Percentiles rank a stretch among this genome's conserved stretches.
These are phyloP conservation scores for Pyrus pyrifolia DNA, from an alignment of 306 rosid genomes.

Conservation along the genomic window DNA sequence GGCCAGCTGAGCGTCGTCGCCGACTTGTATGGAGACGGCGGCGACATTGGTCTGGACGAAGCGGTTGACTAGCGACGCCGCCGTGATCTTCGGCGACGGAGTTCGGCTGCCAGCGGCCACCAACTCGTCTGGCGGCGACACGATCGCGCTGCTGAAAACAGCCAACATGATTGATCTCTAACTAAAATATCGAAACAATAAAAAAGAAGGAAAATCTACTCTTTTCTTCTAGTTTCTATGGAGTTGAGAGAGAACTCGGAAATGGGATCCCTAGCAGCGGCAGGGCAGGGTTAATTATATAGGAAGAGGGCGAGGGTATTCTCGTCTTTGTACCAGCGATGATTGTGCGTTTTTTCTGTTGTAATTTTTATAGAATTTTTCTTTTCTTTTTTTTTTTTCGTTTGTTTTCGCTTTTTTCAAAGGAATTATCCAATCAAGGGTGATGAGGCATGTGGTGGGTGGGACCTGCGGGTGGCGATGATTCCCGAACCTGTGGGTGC, in stretches of 20 bases:
- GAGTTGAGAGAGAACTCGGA: conserved; percentile 8
- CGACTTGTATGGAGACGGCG: conserved; percentile 60
- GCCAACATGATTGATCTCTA: conserved; percentile 52
- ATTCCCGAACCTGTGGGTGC: not conserved
- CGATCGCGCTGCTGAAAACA: conserved; percentile 70
- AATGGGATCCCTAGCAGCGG: not conserved
- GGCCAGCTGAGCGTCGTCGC: conserved; percentile 65
- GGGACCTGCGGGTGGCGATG: conserved; percentile 19
- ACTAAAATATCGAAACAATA: not conserved
- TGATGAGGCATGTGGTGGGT: not conserved
- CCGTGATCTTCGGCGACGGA: conserved; percentile 70
- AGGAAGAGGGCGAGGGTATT: conserved; percentile 19
- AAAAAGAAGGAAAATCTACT: not conserved
- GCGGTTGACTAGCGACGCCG: conserved; percentile 52
- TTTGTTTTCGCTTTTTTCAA: not conserved
- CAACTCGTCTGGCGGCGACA: conserved; percentile 85
- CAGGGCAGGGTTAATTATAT: conserved; percentile 14
- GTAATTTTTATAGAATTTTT: not conserved
- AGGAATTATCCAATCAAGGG: not conserved
- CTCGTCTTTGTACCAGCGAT: not conserved
- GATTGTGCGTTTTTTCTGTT: not conserved
- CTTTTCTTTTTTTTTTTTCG: not conserved
- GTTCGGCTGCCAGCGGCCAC: conserved; percentile 89
- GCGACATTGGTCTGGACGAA: conserved; percentile 43
- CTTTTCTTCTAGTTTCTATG: not conserved